Conservation (phyloP, 2,329 filamentous ascomycete species). For the Calonectria fujianensis region DNA sequence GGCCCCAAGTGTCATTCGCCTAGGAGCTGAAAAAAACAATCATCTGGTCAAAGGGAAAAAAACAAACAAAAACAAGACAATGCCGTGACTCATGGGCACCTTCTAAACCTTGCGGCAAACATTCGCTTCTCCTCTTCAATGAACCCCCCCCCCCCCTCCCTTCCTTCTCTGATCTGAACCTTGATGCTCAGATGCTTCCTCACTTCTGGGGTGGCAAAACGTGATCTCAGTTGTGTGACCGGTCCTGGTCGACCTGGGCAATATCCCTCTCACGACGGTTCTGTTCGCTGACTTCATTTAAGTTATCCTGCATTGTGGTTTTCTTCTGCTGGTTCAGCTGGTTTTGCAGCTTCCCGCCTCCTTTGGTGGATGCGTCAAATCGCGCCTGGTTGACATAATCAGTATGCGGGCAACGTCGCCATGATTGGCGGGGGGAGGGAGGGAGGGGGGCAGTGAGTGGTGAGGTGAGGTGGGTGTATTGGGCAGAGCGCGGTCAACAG, state of each 20-base stretch:
- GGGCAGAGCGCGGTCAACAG: not conserved
- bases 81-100: slow-evolving; percentile 16
- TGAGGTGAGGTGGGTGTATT: no score
- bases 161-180: not conserved
- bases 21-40: not conserved
- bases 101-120: not conserved
- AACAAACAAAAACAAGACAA: not conserved
- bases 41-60: not conserved
- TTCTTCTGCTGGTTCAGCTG: slow-evolving; percentile 74
- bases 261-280: slow-evolving; percentile 14
- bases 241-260: not conserved
- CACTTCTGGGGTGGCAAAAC: not conserved
- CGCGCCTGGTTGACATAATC: slow-evolving; percentile 73
- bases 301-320: not conserved
- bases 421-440: not conserved
- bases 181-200: not conserved
- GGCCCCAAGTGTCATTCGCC: not conserved
- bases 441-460: no score
- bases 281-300: slow-evolving; percentile 15
- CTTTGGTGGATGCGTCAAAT: slow-evolving; percentile 74
- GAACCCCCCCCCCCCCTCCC: not conserved
- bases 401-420: not conserved
- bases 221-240: not conserved
- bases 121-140: not conserved
- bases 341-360: slow-evolving; percentile 80